Evolutionary conservation across 768 basidiomycete species (phyloP).

Genomic region (Chlorophyllum brunneum): DNA sequence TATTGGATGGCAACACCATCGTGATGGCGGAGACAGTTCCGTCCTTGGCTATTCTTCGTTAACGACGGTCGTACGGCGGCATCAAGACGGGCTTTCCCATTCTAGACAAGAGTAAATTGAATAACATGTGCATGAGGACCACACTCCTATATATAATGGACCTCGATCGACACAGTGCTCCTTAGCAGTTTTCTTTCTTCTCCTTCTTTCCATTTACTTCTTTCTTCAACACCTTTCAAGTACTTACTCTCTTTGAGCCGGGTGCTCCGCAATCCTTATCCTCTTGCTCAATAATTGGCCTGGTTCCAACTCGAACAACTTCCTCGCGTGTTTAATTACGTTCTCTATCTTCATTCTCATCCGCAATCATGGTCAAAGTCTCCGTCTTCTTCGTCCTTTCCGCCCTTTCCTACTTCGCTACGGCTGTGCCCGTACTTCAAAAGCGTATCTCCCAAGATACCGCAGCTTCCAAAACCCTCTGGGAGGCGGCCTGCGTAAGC

Average conservation of each 20-base stretch:
- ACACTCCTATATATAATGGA: not conserved
- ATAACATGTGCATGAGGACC: no score
- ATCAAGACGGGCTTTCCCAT: no score
- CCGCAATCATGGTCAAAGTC: constrained; percentile 23
- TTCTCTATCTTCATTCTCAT: constrained; percentile 11
- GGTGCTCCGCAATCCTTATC: constrained; percentile 21
- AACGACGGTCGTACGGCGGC: no score
- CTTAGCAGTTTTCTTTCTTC: not conserved
- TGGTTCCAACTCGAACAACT: constrained; percentile 9
- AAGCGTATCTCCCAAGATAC: constrained; percentile 51
- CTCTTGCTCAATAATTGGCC: constrained; percentile 5
- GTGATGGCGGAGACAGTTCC: no score
- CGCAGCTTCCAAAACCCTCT: constrained; percentile 40
- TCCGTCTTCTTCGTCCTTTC: constrained; percentile 27
- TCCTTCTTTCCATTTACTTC: constrained; percentile 9
- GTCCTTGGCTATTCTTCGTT: no score
- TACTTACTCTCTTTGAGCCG: constrained; percentile 20
- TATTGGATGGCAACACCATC: no score
- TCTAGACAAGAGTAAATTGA: no score
- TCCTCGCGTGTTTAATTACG: constrained; percentile 12
- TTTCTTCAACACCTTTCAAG: constrained; percentile 12
- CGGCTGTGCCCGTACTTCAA: constrained; percentile 29
- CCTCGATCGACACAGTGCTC: not conserved
- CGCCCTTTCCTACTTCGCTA: constrained; percentile 25
- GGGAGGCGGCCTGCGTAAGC: constrained; percentile 53